Evolutionary conservation across 148 eudicot species (phyloP), one percentile per base, ranked within the genome.

Genomic region (Camellia sinensis): DNA sequence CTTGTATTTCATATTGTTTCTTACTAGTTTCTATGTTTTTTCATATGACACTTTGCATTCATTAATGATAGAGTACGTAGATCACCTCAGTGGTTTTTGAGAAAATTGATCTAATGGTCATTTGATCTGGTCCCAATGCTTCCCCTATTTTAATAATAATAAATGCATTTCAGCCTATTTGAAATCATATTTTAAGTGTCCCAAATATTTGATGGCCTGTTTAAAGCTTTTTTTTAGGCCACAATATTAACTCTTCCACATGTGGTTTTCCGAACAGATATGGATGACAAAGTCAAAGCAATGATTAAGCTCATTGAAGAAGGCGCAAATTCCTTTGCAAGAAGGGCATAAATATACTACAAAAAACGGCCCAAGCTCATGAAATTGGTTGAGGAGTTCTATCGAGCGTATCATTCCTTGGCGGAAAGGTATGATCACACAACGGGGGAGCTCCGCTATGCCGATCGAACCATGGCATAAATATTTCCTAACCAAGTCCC

Each of bases 301-400:
- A 96, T 96, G 99, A 93, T 96, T 80, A 96, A 93, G 86, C 94
- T 96, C 79, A 93, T 96, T 71, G 97, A 93, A 84, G 99, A 96
- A 89, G 99, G 93, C 85, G 99, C 99, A 41, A 98, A 96, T 86
- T 96, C 99, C 80, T 96, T 96, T 89, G 99, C 99, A 66, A 89
- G 97, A 85, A 89, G 98, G 81, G 99, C 99, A 17, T 98, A 96
- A 80, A 96, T 96, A 98, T 96, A 96, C 87, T 96, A 96, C 67
- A 91, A 92, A 84, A 96, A 96, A 79, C 85, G 99, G n/a, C 99
- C 99, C 0, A 98, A 96, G 82, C 91, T 96, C 77, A 93, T 96
- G 95, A 93, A 92, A 83, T 80, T 96, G 74, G 99, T 96, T n/a
- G 99, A 96, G 79, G 99, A 96, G 76, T 96, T 96, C 87, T 96